These are phyloP conservation scores for Thymus mandschuricus DNA, from an alignment of 257 asterid genomes.

Conservation along the genomic window DNA sequence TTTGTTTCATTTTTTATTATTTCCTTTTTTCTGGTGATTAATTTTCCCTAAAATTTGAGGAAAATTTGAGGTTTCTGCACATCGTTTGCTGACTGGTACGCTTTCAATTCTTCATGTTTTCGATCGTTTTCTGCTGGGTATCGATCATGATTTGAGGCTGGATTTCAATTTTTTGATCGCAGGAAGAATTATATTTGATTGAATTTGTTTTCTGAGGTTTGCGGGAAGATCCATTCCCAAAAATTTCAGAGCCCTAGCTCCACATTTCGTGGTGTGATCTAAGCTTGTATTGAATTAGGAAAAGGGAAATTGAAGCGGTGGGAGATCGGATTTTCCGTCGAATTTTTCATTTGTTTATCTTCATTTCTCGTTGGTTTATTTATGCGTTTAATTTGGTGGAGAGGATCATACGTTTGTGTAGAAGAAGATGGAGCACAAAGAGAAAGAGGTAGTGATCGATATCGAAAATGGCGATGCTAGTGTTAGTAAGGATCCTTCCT, in stretches of 20 bases:
- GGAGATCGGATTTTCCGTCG: neutral
- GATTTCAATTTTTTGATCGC: conserved; percentile 6
- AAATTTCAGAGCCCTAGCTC: conserved; percentile 28
- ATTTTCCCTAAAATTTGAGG: conserved; percentile 18
- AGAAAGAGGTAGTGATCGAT: conserved; percentile 38
- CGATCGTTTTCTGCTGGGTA: neutral
- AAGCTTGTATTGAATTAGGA: neutral
- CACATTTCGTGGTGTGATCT: conserved; percentile 10
- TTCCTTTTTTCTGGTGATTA: conserved; percentile 10
- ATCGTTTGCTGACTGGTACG: conserved; percentile 35
- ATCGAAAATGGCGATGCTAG: conserved; percentile 45
- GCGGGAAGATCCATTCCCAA: conserved; percentile 33
- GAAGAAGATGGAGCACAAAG: conserved; percentile 43
- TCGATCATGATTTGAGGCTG: conserved; percentile 4
- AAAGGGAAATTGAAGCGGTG: conserved; percentile 1
- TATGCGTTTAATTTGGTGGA: conserved; percentile 12
- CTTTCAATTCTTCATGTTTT: neutral
- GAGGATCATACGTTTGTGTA: conserved; percentile 21
- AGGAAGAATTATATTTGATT: conserved; percentile 32
- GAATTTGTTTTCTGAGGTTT: conserved; percentile 21
- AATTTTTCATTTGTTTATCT: neutral
- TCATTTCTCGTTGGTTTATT: neutral
- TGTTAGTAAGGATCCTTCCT: neutral
- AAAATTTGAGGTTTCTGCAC: conserved; percentile 31
- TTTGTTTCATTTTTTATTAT: neutral